phyloP scores from a whole-genome alignment of 1,284 basidiomycete species.

The Trichosporon sp. region DNA sequence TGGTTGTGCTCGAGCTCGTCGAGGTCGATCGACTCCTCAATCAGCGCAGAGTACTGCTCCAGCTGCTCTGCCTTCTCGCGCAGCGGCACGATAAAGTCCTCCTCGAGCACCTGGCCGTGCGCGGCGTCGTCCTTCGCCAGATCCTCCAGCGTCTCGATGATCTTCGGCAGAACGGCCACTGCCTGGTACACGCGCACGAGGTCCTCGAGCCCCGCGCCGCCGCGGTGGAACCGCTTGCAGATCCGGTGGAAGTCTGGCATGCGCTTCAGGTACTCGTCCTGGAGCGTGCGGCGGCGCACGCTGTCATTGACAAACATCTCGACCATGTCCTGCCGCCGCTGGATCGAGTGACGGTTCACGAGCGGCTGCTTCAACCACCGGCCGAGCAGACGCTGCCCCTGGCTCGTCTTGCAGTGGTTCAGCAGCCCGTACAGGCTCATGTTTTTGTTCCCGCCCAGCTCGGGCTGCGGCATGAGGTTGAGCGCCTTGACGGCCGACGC shows the following conservation, averaged over 20 bases:
- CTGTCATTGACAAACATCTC: constrained; percentile 78
- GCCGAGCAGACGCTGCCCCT: constrained; percentile 83
- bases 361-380: constrained; percentile 97
- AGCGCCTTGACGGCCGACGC: constrained; percentile 88
- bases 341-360: constrained; percentile 87
- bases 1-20: constrained; percentile 76
- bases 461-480: constrained; percentile 72
- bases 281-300: constrained; percentile 54
- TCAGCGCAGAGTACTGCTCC: constrained; percentile 82
- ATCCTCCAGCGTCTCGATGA: constrained; percentile 60
- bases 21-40: constrained; percentile 91
- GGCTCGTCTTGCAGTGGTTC: constrained; percentile 94
- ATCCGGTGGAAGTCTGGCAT: constrained; percentile 95
- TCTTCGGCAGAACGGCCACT: constrained; percentile 66
- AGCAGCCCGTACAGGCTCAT: constrained; percentile 83
- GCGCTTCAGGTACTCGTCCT: constrained; percentile 78
- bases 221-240: constrained; percentile 85
- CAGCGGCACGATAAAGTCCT: constrained; percentile 61
- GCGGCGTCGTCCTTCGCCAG: constrained; percentile 36
- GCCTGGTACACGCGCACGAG: constrained; percentile 96
- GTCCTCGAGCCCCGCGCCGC: constrained; percentile 80
- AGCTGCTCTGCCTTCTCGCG: constrained; percentile 59
- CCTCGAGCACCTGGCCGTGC: constrained; percentile 58
- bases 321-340: constrained; percentile 77
- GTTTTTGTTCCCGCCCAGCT: constrained; percentile 59